These are phyloP conservation scores for Spathaspora sp. DNA, from an alignment of 1,139 yeast genomes.

Conservation along the genomic window DNA sequence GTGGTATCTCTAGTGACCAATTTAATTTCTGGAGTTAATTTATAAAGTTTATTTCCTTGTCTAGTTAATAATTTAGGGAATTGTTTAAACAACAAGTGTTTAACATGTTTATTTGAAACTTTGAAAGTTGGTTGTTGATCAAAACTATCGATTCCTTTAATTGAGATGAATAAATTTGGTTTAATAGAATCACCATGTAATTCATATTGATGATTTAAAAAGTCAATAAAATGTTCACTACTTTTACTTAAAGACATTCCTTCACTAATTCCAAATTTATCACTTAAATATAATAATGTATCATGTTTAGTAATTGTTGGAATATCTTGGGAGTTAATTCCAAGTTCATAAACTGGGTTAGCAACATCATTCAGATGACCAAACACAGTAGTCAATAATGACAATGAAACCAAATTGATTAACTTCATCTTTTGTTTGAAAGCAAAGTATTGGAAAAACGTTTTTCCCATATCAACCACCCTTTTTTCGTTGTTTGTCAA, in stretches of 20 bases:
- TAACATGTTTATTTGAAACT: slow-evolving; percentile 6
- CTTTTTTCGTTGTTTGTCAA: not conserved
- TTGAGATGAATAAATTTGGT: slow-evolving; percentile 36
- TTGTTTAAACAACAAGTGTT: slow-evolving; percentile 15
- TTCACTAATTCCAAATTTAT: slow-evolving; percentile 38
- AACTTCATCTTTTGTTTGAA: slow-evolving; percentile 14
- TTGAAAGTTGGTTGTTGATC: slow-evolving; percentile 23
- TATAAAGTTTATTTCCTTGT: slow-evolving; percentile 10
- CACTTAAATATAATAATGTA: slow-evolving; percentile 38
- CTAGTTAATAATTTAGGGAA: slow-evolving; percentile 16
- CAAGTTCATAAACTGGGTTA: slow-evolving; percentile 1
- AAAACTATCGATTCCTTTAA: slow-evolving; percentile 37
- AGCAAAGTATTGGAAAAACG: not conserved
- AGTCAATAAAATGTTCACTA: slow-evolving; percentile 24
- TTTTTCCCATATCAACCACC: not conserved
- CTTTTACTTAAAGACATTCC: slow-evolving; percentile 32
- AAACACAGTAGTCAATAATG: slow-evolving; percentile 9
- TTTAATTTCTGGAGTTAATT: slow-evolving; percentile 38
- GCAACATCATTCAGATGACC: not conserved
- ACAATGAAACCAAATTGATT: slow-evolving; percentile 12
- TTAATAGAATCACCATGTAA: slow-evolving; percentile 9
- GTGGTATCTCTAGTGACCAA: slow-evolving; percentile 23
- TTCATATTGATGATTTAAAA: slow-evolving; percentile 23
- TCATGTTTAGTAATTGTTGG: slow-evolving; percentile 13
- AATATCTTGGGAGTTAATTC: not conserved